Base-by-base conservation (phyloP, 176 grass and related monocot genomes). In the Phragmites australis region DNA sequence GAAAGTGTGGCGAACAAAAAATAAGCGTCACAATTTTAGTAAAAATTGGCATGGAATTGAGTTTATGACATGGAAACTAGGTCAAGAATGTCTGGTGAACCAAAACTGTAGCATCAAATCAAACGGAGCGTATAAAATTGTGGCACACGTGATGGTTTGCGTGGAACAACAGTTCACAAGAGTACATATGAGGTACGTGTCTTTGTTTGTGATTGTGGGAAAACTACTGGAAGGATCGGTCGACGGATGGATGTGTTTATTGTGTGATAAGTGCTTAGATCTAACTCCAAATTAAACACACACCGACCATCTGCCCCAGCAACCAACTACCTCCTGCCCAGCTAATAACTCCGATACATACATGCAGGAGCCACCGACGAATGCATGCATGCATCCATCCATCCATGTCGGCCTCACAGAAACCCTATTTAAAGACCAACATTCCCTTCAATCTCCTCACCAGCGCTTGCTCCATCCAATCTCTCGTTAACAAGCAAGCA, bases 371-470 rank as follows among this genome's bases (percentile, higher is more conserved):
- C 9, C 41, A 26, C 65, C 34, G n/a, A 23, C 40, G 11, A 45
- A 9, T 25, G 13, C n/a, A 23, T 46, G 65, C 22, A 68, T 60
- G 56, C 65, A 25, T 26, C 40, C 12, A 61, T 18, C 39, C 37
- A 12, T 0, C 39, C 0, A 43, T 34, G 2, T 32, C 16, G 6
- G 44, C 8, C n/a, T 22, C 23, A 27, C 9, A 13, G 62, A 4
- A 22, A 14, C 10, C 42, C 50, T 74, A 74, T 74, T 41, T 74
- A 74, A 74, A 15, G 21, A 74, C 9, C 50, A 41, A 22, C 68
- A 70, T 31, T 34, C 47, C 16, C 9, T 5, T 5, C 51, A 26
- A 3, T 56, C 32, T 74, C 51, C 19, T 51, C 46, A 72, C 27
- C 39, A 67, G 29, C 65, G 42, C 40, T 29, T 27, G 9, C 18